phyloP scores from a whole-genome alignment of 768 basidiomycete species.

The Hericium erinaceus region DNA sequence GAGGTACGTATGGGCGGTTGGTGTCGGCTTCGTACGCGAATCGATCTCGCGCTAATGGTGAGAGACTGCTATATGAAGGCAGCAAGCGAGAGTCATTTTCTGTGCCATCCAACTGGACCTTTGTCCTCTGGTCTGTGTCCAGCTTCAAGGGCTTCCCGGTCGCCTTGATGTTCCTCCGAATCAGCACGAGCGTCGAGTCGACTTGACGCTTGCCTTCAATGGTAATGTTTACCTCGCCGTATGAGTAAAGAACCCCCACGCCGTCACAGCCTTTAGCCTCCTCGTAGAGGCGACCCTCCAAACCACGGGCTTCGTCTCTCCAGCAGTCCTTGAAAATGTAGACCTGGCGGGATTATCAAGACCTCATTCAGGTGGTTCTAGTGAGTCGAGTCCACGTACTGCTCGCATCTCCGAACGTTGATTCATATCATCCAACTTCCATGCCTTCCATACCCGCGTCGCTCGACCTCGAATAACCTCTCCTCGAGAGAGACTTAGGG shows the following conservation, averaged over 20 bases:
- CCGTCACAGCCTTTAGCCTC: not conserved
- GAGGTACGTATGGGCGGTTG: not conserved
- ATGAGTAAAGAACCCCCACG: not conserved
- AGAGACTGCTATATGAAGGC: no score
- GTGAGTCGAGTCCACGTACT: not conserved
- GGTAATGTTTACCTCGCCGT: not conserved
- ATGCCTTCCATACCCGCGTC: not conserved
- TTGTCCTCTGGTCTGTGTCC: no score
- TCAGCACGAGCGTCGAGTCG: no score
- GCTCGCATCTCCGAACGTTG: not conserved
- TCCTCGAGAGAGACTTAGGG: not conserved
- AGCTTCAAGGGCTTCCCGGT: no score
- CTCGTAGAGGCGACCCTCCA: not conserved
- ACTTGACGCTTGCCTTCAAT: no score
- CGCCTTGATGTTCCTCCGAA: no score
- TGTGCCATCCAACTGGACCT: no score
- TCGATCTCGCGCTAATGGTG: no score
- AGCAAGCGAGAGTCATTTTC: no score
- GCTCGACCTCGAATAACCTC: constrained; percentile 2
- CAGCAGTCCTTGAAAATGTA: not conserved
- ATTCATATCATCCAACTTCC: not conserved
- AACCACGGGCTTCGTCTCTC: not conserved
- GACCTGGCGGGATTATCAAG: not conserved
- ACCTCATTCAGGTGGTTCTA: not conserved
- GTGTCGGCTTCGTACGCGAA: not conserved